A percentile compares a stretch with the other conserved stretches of the same genome.
These are phyloP conservation scores for Gremmenia infestans DNA, from an alignment of 2,329 filamentous ascomycete species.

Conservation along the genomic window DNA sequence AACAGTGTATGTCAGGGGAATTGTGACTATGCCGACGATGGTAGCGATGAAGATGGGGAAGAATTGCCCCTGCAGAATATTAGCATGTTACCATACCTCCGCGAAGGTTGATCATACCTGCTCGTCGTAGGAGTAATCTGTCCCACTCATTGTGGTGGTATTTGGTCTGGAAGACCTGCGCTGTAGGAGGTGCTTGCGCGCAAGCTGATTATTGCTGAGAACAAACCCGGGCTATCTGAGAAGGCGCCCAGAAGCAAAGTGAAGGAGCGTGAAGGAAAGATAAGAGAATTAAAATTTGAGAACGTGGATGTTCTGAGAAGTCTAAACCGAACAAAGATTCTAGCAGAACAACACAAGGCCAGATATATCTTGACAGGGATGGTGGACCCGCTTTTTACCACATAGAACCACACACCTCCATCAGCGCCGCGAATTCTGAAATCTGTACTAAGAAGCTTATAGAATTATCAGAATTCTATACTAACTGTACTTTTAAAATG, in stretches of 20 bases:
- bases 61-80: slow-evolving; percentile 69
- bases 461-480: background rate
- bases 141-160: slow-evolving; percentile 31
- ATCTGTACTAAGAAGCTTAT: background rate
- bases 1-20: slow-evolving; percentile 85
- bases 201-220: slow-evolving; percentile 7
- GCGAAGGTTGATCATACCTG: slow-evolving; percentile 47
- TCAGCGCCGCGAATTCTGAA: background rate
- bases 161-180: slow-evolving; percentile 22
- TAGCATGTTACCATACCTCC: slow-evolving; percentile 7
- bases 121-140: slow-evolving; percentile 98
- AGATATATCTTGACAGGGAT: background rate
- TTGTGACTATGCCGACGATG: slow-evolving; percentile 77
- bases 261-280: background rate
- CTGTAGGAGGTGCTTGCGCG: slow-evolving; percentile 17
- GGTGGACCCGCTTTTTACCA: no score
- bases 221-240: background rate
- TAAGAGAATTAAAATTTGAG: background rate
- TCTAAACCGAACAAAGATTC: background rate
- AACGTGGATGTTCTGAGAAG: background rate
- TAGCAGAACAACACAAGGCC: background rate
- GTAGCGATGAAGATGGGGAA: slow-evolving; percentile 99
- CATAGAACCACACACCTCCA: background rate
- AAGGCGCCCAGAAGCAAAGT: background rate
- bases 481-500: background rate